Percentiles rank a stretch among this genome's conserved stretches.
Conservation (phyloP, 805 yeast genomes). For the Barnettozyma salicaria region DNA sequence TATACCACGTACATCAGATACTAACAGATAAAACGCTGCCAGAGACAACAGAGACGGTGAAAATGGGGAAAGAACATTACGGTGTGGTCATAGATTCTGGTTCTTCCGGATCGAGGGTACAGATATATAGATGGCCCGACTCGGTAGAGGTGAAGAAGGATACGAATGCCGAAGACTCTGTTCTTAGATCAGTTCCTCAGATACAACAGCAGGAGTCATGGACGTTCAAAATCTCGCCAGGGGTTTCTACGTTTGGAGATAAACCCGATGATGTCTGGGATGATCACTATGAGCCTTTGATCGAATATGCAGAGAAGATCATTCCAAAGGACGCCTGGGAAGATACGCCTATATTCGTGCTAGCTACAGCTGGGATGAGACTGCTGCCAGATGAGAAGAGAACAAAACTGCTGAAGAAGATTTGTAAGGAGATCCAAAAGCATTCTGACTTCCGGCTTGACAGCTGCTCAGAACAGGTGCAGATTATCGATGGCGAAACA, state of each 20-base stretch:
- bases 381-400: slow-evolving; percentile 53
- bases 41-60: background rate
- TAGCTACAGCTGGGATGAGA: slow-evolving; percentile 97
- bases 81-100: slow-evolving; percentile 95
- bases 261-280: slow-evolving; percentile 56
- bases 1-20: no score
- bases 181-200: slow-evolving; percentile 57
- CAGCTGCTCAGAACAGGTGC: slow-evolving; percentile 65
- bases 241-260: slow-evolving; percentile 65
- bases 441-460: slow-evolving; percentile 48
- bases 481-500: slow-evolving; percentile 87
- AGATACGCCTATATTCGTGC: slow-evolving; percentile 81
- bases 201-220: slow-evolving; percentile 60
- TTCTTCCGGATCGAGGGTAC: slow-evolving; percentile 87
- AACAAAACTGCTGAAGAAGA: slow-evolving; percentile 44
- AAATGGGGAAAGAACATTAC: slow-evolving; percentile 35
- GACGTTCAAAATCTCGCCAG: slow-evolving; percentile 74
- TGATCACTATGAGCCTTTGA: slow-evolving; percentile 58
- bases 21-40: no score
- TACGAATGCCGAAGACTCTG: slow-evolving; percentile 27
- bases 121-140: slow-evolving; percentile 76
- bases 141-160: slow-evolving; percentile 31
- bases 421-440: slow-evolving; percentile 51
- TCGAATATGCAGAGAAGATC: slow-evolving; percentile 61
- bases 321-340: slow-evolving; percentile 57